Conservation (phyloP, 2,329 filamentous ascomycete species). For the Phaeophleospora eucalypticola region DNA sequence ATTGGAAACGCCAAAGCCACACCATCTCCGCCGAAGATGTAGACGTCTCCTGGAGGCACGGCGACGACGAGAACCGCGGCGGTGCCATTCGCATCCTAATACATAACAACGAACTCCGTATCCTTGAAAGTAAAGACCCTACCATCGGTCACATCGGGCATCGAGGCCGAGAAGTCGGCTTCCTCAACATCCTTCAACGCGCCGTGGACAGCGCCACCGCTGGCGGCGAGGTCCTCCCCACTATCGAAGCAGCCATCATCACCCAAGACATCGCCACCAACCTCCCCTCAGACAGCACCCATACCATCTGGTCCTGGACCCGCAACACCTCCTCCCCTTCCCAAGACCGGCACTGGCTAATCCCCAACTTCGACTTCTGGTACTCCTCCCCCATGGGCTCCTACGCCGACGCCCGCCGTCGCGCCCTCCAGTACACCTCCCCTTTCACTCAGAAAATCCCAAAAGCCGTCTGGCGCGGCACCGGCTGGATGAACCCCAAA, state of each 20-base stretch:
- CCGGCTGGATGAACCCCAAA: constrained; percentile 18
- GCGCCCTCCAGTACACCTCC: constrained; percentile 15
- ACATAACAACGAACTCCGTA: constrained; percentile 18
- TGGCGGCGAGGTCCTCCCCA: constrained; percentile 15
- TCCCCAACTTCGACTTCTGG: constrained; percentile 52
- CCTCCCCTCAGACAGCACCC: constrained; percentile 6
- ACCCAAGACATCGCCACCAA: constrained; percentile 11
- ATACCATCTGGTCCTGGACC: constrained; percentile 24
- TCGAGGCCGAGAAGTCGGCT: constrained; percentile 9
- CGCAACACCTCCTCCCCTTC: constrained; percentile 22
- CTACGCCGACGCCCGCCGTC: constrained; percentile 20
- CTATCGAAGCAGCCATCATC: constrained; percentile 19
- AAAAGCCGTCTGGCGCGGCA: constrained; percentile 28
- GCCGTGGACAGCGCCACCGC: constrained; percentile 15
- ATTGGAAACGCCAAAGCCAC: constrained; percentile 17
- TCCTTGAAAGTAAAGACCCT: constrained; percentile 15
- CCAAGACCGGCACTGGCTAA: constrained; percentile 43
- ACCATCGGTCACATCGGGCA: constrained; percentile 9
- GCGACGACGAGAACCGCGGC: background rate
- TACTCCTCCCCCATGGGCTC: constrained; percentile 29
- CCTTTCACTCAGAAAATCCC: constrained; percentile 22
- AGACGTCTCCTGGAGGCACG: constrained; percentile 7
- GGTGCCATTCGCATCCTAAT: constrained; percentile 18
- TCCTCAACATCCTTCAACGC: constrained; percentile 17
- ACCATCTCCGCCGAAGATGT: constrained; percentile 21